These are phyloP conservation scores for Caryopteris hybrid DNA, from an alignment of 305 asterid species.

Conservation along the genomic window DNA sequence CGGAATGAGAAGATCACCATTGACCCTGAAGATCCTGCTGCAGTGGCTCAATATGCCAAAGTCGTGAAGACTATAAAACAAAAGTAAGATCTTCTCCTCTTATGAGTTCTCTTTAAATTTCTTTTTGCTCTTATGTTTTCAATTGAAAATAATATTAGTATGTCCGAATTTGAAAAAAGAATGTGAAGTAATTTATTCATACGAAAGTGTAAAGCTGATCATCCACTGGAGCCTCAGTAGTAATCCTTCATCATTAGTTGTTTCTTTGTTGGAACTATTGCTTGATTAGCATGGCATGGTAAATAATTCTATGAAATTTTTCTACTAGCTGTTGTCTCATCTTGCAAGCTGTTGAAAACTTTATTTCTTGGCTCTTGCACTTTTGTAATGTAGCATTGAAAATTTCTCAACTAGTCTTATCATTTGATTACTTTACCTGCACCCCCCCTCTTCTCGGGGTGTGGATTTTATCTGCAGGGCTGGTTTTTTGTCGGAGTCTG, in stretches of 20 bases:
- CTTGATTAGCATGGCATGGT: neutral
- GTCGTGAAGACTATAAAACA: slow-evolving; percentile 75
- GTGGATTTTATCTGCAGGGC: slow-evolving; percentile 50
- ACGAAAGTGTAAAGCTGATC: neutral
- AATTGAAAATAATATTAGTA: neutral
- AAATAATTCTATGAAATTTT: neutral
- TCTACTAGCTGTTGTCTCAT: neutral
- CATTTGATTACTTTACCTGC: neutral
- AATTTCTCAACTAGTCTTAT: neutral
- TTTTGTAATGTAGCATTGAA: neutral
- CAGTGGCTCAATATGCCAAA: slow-evolving; percentile 78
- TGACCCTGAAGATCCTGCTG: slow-evolving; percentile 79
- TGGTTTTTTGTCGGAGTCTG: slow-evolving; percentile 72
- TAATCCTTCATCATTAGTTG: neutral
- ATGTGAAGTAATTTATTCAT: neutral
- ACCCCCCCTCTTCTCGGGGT: neutral
- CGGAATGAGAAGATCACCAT: slow-evolving; percentile 84
- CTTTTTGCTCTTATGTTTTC: neutral
- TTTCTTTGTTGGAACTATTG: neutral
- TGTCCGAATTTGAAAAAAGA: neutral
- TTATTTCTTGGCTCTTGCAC: neutral
- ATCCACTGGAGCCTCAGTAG: neutral
- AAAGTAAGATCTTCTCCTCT: slow-evolving; percentile 49
- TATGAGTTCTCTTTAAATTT: neutral
- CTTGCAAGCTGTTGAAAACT: neutral